Evolutionary conservation across 2,329 filamentous ascomycete species (phyloP).

Genomic region (Ophiostoma australiae): DNA sequence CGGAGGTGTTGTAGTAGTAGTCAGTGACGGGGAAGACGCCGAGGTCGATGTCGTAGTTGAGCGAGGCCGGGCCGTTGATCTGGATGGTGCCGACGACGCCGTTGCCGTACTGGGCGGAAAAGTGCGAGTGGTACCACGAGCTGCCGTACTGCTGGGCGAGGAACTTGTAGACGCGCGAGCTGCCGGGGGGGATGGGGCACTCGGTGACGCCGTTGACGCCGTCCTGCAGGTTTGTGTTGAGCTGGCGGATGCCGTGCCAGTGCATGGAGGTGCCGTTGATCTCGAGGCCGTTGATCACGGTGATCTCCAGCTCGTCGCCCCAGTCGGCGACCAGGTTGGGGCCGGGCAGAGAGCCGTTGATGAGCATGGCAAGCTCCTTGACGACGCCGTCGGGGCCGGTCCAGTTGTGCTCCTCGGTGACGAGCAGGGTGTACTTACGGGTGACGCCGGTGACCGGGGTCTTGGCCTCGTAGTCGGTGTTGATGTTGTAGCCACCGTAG

Average conservation of each 20-base stretch:
- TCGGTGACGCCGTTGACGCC: conserved; percentile 40
- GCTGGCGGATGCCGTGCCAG: conserved; percentile 37
- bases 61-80: conserved; percentile 41
- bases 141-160: conserved; percentile 38
- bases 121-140: conserved; percentile 47
- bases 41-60: conserved; percentile 48
- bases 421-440: conserved; percentile 26
- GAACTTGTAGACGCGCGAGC: conserved; percentile 37
- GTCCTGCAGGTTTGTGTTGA: conserved; percentile 34
- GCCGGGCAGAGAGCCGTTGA: conserved; percentile 27
- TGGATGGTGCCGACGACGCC: conserved; percentile 48
- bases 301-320: conserved; percentile 27
- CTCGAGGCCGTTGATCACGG: conserved; percentile 27
- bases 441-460: conserved; percentile 24
- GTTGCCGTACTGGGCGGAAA: conserved; percentile 45
- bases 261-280: conserved; percentile 33
- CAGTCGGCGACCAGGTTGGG: conserved; percentile 27
- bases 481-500: conserved; percentile 24
- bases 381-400: conserved; percentile 26
- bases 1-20: conserved; percentile 48
- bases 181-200: conserved; percentile 50
- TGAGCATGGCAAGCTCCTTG: conserved; percentile 25
- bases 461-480: conserved; percentile 27
- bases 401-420: conserved; percentile 26
- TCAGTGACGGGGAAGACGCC: conserved; percentile 49